A percentile compares a stretch with the other conserved stretches of the same genome.
Evolutionary conservation across 1,284 basidiomycete species (phyloP).

Genomic region (Cutaneotrichosporon curvatum): DNA sequence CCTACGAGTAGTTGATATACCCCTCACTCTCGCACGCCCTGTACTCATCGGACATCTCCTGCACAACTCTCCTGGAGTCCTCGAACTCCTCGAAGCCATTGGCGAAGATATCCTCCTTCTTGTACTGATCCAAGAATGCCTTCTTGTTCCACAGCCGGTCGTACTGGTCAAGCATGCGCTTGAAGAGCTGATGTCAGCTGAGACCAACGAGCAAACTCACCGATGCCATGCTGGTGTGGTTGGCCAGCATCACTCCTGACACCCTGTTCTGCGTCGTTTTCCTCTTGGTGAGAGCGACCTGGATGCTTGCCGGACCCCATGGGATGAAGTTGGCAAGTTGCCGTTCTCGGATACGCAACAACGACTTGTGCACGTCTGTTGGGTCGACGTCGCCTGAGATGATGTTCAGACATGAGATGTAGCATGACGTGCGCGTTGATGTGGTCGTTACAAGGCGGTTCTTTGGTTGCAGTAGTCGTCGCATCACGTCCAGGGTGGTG

Average conservation of each 20-base stretch:
- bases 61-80: conserved; percentile 78
- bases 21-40: conserved; percentile 84
- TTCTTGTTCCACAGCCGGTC: conserved; percentile 81
- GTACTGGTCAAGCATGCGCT: conserved; percentile 92
- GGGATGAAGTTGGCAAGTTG: conserved; percentile 97
- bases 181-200: conserved; percentile 63
- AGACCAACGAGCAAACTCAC: conserved; percentile 56
- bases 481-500: conserved; percentile 97
- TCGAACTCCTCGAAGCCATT: conserved; percentile 90
- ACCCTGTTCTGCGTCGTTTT: conserved; percentile 91
- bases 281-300: conserved; percentile 87
- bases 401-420: conserved; percentile 97
- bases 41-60: conserved; percentile 81
- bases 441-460: conserved; percentile 97
- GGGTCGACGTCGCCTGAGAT: conserved; percentile 98
- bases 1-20: conserved; percentile 55
- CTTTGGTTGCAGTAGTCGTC: conserved; percentile 91
- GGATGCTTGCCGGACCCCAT: conserved; percentile 98
- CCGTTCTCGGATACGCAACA: conserved; percentile 90
- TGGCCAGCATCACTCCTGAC: conserved; percentile 96
- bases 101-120: conserved; percentile 90
- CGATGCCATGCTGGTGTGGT: conserved; percentile 94
- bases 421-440: conserved; percentile 83
- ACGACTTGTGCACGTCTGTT: conserved; percentile 95
- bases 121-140: conserved; percentile 96